Conservation (phyloP, 768 basidiomycete species). For the Pulveroboletus sp. region DNA sequence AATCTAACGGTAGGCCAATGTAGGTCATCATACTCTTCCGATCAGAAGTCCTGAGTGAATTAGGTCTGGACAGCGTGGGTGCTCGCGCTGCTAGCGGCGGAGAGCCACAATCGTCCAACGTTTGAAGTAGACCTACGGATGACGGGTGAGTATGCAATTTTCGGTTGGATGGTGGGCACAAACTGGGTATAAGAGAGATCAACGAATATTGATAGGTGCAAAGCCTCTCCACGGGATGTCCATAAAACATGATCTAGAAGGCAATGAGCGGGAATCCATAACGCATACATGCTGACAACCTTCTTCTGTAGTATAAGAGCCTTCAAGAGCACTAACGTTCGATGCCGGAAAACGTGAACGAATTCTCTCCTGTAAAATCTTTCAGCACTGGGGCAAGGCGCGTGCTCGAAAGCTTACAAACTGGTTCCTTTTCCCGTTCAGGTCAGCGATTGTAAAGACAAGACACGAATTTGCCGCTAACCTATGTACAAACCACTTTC, state of each 20-base stretch:
- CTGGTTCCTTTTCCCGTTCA: conserved; percentile 54
- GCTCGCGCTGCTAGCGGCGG: conserved; percentile 68
- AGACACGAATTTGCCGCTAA: conserved; percentile 31
- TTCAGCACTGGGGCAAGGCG: not conserved
- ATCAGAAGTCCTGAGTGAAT: conserved; percentile 83
- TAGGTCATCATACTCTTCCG: conserved; percentile 87
- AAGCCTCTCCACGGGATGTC: conserved; percentile 91
- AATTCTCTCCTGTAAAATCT: conserved; percentile 67
- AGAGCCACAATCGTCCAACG: conserved; percentile 87
- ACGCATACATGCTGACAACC: conserved; percentile 41
- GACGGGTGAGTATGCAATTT: conserved; percentile 3
- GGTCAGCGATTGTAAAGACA: conserved; percentile 6
- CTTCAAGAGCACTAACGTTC: conserved; percentile 90
- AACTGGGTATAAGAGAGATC: conserved; percentile 88
- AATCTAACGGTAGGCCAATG: conserved; percentile 86
- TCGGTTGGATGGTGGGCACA: not conserved
- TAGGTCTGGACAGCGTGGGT: conserved; percentile 63
- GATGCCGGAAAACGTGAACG: conserved; percentile 89
- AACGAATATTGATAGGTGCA: conserved; percentile 98
- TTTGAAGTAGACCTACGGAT: conserved; percentile 71
- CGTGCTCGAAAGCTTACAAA: conserved; percentile 42
- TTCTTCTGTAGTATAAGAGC: conserved; percentile 90
- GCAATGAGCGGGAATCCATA: conserved; percentile 7
- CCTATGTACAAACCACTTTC: conserved; percentile 97
- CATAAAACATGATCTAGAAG: conserved; percentile 88